Base-by-base conservation (phyloP, 2,329 filamentous ascomycete species). In the Phaeosphaeriaceae sp. region DNA sequence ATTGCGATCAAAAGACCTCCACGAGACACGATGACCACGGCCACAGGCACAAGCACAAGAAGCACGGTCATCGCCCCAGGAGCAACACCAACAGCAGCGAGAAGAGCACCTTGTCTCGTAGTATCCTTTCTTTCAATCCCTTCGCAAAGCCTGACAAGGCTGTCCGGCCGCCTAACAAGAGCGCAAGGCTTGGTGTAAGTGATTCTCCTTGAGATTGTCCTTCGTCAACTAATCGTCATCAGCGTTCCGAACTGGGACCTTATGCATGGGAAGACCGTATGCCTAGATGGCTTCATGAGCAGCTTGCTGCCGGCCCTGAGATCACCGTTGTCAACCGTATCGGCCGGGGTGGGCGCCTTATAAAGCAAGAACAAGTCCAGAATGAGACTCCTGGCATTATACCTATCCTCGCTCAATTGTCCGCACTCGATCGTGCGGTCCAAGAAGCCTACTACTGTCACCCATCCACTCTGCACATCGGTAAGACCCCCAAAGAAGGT, bases 391-490 rank as follows among this genome's bases (percentile, higher is more conserved):
- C 75, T 1, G 79, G 78, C 22, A 67, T 82, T 17, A 75, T 83
- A 21, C 78, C 78, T 6, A 72, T 82, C n/a, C 74, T 83, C 5
- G 79, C 80, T 27, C 79, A 82, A 56, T 66, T 84, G 3, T 80
- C 78, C 45, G 83, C 89, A 42, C 83, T 89, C 54, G 91, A 91
- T 67, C 72, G 78, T 7, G 80, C 81, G 4, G 90, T 92, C 1
- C 81, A 86, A 53, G 86, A 86, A 62, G 91, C 91, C 6, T 97
- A 93, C 69, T 81, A 97, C 33, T 97, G 93, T 75, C 88, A 93
- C 69, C 85, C 89, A 1, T 82, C 83, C 48, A 90, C 92, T 0
- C 84, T 88, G 49, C 93, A 97, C 70, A 84, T 98, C 24, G 91
- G 91, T 51, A 96, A 96, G 70, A 83, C 73, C 0, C 73, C 96